Base-by-base conservation (phyloP, 2,329 filamentous ascomycete genomes). In the Colletotrichum sp. region DNA sequence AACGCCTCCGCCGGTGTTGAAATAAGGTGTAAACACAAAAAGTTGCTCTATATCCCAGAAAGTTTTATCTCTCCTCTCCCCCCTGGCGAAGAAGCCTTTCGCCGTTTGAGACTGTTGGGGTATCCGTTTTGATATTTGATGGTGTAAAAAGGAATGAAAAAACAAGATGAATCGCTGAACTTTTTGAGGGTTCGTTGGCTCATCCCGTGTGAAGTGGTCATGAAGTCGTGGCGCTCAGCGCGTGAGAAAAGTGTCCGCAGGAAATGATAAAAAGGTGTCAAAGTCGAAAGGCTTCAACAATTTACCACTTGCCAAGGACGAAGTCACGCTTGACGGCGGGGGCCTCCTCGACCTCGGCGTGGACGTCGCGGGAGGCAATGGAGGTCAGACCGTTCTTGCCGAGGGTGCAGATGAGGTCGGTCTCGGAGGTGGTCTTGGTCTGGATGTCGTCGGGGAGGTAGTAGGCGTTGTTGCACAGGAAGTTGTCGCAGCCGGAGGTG, bases 391-490 rank as follows among this genome's bases (percentile, higher is more conserved):
- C 84, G 67, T 79, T 78, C 62, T 79, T 78, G 67, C 89, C 89
- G 10, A 90, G 87, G 30, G 88, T 90, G 81, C 86, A 88, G 81
- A 91, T 83, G 79, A 92, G 83, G 77, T 90, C 85, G 18, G 79
- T 81, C 82, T 89, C 87, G 8, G 78, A 59, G 34, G 89, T 91
- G 52, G 84, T 81, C 83, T 90, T 89, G 81, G 90, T 92, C 84
- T 90, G 88, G 78, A 91, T 79, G 76, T 92, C 90, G 72, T 92
- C 87, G 12, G 85, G 80, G 18, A 85, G 81, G 83, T 88, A 90
- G 87, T 92, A 92, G 76, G 83, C 86, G 77, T 88, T 90, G 81
- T 84, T 77, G 84, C 90, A 92, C 64, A 89, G 89, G 85, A 88
- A 91, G 12, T 78, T 72, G 68, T 85, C 82, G 82, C 90, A 92